Percentiles rank a stretch among this genome's conserved stretches.
Evolutionary conservation across 192 early-diverging fungal genomes (phyloP).

Genomic region (Backusella psychrophila): DNA sequence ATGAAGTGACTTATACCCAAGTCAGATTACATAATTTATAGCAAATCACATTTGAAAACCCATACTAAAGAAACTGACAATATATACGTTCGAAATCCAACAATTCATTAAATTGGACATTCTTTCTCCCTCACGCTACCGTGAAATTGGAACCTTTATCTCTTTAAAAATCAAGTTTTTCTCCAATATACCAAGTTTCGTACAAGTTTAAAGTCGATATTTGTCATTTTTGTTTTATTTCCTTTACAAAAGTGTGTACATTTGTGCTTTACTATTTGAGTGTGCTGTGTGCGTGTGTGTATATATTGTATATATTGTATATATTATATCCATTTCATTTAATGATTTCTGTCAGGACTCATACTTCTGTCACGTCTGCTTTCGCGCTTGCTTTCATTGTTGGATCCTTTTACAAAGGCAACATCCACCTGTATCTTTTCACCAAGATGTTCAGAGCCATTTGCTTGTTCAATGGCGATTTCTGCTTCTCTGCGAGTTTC

Average conservation of each 20-base stretch:
- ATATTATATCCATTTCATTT: neutral
- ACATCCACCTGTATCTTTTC: constrained; percentile 76
- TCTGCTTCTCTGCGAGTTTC: constrained; percentile 76
- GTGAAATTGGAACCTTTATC: too few relatives aligned
- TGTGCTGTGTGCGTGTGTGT: neutral
- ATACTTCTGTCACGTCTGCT: constrained; percentile 13
- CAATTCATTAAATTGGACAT: too few relatives aligned
- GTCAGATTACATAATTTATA: too few relatives aligned
- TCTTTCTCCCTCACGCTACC: too few relatives aligned
- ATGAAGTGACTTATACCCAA: neutral
- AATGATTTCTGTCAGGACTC: constrained; percentile 10
- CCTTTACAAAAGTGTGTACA: neutral
- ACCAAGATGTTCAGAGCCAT: constrained; percentile 74
- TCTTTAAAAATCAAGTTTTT: neutral
- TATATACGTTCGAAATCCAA: too few relatives aligned
- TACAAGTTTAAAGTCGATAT: too few relatives aligned
- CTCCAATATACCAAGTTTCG: neutral
- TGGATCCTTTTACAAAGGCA: constrained; percentile 73
- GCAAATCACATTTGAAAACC: too few relatives aligned
- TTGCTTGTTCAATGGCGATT: constrained; percentile 68
- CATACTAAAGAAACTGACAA: too few relatives aligned
- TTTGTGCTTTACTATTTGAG: neutral
- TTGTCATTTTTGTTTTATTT: neutral
- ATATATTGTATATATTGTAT: neutral
- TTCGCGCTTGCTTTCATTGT: constrained; percentile 30